These are phyloP conservation scores for Phytophthora constricta DNA, from an alignment of 352 stramenopile species.

Conservation along the genomic window DNA sequence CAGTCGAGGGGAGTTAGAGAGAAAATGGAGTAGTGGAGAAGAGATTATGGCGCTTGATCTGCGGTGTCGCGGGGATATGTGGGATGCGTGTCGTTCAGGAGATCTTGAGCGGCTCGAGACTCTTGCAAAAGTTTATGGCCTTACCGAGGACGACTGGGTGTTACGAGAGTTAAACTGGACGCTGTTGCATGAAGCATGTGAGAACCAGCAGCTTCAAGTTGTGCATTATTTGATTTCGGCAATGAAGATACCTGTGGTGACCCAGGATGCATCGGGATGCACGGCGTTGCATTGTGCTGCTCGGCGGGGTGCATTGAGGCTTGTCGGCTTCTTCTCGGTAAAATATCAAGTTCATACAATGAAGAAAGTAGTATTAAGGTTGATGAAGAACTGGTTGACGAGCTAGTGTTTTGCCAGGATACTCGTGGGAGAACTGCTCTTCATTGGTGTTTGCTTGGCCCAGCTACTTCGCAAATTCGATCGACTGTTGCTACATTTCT, in stretches of 20 bases:
- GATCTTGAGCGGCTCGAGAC: slow-evolving; percentile 48
- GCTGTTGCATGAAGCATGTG: slow-evolving; percentile 69
- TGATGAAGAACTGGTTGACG: slow-evolving; percentile 20
- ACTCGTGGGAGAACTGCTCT: slow-evolving; percentile 53
- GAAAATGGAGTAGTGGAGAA: background rate
- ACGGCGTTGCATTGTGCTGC: slow-evolving; percentile 65
- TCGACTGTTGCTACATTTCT: slow-evolving; percentile 38
- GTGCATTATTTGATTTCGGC: slow-evolving; percentile 43
- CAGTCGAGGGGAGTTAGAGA: slow-evolving; percentile 9
- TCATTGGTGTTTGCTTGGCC: slow-evolving; percentile 50
- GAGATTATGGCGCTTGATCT: slow-evolving; percentile 38
- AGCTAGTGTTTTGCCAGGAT: slow-evolving; percentile 46
- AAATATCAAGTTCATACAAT: background rate
- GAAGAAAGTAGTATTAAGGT: slow-evolving; percentile 1
- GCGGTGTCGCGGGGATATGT: slow-evolving; percentile 53
- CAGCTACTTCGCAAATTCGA: background rate
- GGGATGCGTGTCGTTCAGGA: slow-evolving; percentile 51
- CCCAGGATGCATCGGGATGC: slow-evolving; percentile 44
- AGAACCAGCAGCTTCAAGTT: slow-evolving; percentile 28
- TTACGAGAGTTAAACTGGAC: slow-evolving; percentile 42
- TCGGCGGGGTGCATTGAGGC: slow-evolving; percentile 45
- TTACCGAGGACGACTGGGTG: slow-evolving; percentile 8
- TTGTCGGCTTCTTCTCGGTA: slow-evolving; percentile 50
- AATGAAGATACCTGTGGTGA: background rate
- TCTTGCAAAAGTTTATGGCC: slow-evolving; percentile 39